Evolutionary conservation across 306 rosid genomes (phyloP).

Genomic region (Fragaria iinumae): DNA sequence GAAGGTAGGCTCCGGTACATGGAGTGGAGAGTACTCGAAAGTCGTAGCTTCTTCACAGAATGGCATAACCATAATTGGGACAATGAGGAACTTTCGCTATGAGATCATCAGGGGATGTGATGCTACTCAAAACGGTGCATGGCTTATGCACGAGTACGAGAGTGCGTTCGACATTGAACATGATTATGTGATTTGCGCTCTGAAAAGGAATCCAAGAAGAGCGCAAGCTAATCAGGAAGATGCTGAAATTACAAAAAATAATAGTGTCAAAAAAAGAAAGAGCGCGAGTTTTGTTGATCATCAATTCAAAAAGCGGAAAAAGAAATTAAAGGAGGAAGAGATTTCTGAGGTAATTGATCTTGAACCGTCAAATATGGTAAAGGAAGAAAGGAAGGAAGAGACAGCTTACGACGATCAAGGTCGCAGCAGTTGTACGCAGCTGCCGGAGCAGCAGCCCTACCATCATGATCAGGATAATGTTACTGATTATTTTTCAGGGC

Average conservation of each 20-base stretch:
- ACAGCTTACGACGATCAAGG: neutral
- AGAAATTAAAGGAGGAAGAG: neutral
- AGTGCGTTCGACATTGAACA: neutral
- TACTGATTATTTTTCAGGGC: too few relatives aligned
- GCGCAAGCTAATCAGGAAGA: neutral
- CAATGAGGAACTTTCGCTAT: neutral
- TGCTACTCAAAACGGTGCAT: neutral
- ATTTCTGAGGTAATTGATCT: neutral
- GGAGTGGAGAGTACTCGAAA: neutral
- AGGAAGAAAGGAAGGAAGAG: neutral
- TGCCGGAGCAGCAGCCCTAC: neutral
- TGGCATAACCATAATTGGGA: neutral
- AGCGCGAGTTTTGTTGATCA: neutral
- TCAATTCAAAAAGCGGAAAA: neutral
- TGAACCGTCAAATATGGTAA: neutral
- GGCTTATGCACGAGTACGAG: constrained; percentile 5
- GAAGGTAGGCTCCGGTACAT: neutral
- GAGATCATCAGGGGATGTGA: neutral
- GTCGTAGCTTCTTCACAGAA: neutral
- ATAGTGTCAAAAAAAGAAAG: neutral
- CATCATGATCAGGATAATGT: neutral
- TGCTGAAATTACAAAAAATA: neutral
- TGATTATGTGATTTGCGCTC: neutral
- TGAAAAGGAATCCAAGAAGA: neutral
- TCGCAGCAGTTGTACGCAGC: neutral